A percentile compares a stretch with the other conserved stretches of the same genome.
Conservation (phyloP, 768 basidiomycete genomes). For the Russula ochroleuca region DNA sequence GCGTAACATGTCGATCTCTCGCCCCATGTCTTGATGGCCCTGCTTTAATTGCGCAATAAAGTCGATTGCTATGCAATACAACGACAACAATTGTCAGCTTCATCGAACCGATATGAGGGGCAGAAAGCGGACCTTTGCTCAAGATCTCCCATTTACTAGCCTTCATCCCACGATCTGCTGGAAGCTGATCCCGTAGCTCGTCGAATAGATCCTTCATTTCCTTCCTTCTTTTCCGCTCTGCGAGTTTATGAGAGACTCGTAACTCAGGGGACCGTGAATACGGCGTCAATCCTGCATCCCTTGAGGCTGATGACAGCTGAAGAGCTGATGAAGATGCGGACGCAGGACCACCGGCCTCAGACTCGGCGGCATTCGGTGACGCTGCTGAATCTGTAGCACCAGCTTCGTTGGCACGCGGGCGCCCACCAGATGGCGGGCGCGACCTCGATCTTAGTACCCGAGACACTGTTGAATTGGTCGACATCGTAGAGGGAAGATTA, state of each 20-base stretch:
- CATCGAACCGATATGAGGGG: background rate
- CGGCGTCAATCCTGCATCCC: constrained; percentile 52
- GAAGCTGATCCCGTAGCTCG: constrained; percentile 88
- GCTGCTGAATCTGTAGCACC: constrained; percentile 34
- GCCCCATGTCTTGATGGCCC: constrained; percentile 66
- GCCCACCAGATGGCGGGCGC: constrained; percentile 34
- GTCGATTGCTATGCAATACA: constrained; percentile 66
- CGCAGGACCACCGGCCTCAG: constrained; percentile 26
- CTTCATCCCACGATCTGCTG: constrained; percentile 90
- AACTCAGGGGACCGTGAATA: constrained; percentile 96
- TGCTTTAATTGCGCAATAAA: constrained; percentile 78
- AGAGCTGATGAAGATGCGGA: constrained; percentile 23
- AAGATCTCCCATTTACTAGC: constrained; percentile 99
- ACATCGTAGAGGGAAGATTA: constrained; percentile 42
- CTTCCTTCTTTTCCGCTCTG: constrained; percentile 93
- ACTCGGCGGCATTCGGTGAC: constrained; percentile 27
- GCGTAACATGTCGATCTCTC: constrained; percentile 74
- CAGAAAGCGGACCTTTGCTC: constrained; percentile 69
- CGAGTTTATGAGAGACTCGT: constrained; percentile 92
- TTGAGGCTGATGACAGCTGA: constrained; percentile 40
- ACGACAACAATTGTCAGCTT: background rate
- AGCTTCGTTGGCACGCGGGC: constrained; percentile 40
- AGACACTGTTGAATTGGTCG: constrained; percentile 42
- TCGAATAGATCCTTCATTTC: constrained; percentile 99
- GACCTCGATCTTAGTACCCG: constrained; percentile 53